Evolutionary conservation across 441 rosid genomes (phyloP), one percentile per base, ranked within the genome.

Genomic region (Gossypium trilobum): DNA sequence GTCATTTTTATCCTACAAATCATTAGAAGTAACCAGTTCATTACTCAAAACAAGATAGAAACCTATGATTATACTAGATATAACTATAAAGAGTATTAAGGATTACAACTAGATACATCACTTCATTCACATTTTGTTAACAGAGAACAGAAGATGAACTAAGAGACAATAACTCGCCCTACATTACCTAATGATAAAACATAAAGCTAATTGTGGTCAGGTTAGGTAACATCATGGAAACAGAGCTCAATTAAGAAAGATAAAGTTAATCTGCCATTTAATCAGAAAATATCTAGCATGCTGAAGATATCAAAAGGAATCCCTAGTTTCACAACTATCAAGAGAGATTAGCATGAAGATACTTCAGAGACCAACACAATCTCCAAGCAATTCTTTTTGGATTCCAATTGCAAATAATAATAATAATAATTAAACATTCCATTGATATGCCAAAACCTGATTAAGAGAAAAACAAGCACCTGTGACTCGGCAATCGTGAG

Each of bases 401-500:
- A n/a, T 44, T 65, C 5, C 33, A 65, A 44, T 20, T 4, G 55
- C 55, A 22, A 22, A 52, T 36, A 52, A 52, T 5, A 52, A 52
- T 16, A 51, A 51, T n/a, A n/a, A 52, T 52, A 67, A 46, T n/a
- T 7, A 1, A 6, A 31, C 23, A 51, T 50, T 9, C 14, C 22
- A 10, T 13, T 7, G 39, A 42, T 23, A 33, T 10, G 11, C 72
- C 20, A 55, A 29, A 23, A 80, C 68, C 59, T 44, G 16, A 25
- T 62, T 61, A 60, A 79, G 23, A 13, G 71, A 25, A 68, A 27
- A 66, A 65, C 42, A 42, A 39, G 73, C 73, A 93, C 99, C 97
- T 94, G 99, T 79, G 96, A 90, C 82, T 90, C 95, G 54, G 97
- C 97, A 76, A 92, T 92, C 5, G 87, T 92, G 76, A 94, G 85